Evolutionary conservation across 148 eudicot genomes (phyloP).

Genomic region (Cornus suecica): DNA sequence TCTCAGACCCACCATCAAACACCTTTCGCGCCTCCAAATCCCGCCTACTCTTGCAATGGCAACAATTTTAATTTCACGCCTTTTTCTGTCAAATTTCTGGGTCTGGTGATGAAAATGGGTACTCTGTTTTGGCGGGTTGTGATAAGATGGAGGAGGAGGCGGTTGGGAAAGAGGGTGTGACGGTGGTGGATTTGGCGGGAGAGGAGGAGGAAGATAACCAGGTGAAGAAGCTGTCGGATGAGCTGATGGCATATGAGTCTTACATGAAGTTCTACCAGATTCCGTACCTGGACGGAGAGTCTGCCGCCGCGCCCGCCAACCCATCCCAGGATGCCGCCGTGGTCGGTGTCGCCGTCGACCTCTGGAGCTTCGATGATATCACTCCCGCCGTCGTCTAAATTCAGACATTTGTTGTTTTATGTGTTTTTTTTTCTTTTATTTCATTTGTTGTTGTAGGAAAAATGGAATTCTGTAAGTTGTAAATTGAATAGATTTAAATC

Average conservation of each 20-base stretch:
- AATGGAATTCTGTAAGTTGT: not conserved
- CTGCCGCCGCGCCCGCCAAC: conserved; percentile 18
- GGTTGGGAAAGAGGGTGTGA: conserved; percentile 4
- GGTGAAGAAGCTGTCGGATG: conserved; percentile 66
- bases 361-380: conserved; percentile 46
- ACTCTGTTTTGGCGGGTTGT: conserved; percentile 1
- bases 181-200: conserved; percentile 8
- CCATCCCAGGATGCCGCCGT: conserved; percentile 18
- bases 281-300: conserved; percentile 69
- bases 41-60: too few species aligned
- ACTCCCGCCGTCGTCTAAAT: not conserved
- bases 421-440: not conserved
- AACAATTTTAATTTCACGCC: too few species aligned
- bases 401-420: not conserved
- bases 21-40: not conserved
- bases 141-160: conserved; percentile 10
- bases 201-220: conserved; percentile 33
- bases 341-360: conserved; percentile 29
- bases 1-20: not conserved
- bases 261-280: conserved; percentile 79
- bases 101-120: conserved; percentile 9
- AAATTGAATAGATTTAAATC: not conserved
- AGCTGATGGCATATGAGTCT: conserved; percentile 73
- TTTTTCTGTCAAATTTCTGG: conserved; percentile 12
- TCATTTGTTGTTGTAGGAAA: not conserved